Evolutionary conservation across 1,139 yeast species (phyloP), one percentile per base, ranked within the genome.

Genomic region (Taiozyma onychis): DNA sequence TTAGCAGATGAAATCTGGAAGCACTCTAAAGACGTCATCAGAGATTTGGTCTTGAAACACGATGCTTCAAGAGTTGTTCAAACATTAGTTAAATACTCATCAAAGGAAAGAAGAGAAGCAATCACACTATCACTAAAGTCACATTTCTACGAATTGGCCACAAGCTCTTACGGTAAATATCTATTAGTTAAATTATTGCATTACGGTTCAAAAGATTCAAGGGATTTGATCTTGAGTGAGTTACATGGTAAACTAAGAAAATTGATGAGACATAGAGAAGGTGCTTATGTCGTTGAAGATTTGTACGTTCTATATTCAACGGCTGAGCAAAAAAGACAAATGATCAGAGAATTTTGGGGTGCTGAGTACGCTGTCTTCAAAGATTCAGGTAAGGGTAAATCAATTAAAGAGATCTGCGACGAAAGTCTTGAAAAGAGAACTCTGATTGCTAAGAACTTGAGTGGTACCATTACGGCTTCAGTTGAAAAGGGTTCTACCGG

Each of bases 231-330:
- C 51, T 78, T 91, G 51, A 78, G 85, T 64, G 97, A 89, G 70
- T 76, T 93, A 56, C 96, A 90, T 64, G 98, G 98, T 48, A 85
- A 85, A 62, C 80, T 89, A 61, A 77, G 97, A 67, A 91, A 89
- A 69, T 76, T 93, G 57, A 90, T 93, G 95, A 84, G 95, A 75
- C 98, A 93, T 70, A 85, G 86, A 71, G 98, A 93, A 75, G 99
- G 98, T 71, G 98, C 98, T n/a, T 90, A 93, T 64, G 98, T 93
- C 41, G 91, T 91, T 57, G 98, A 93, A 71, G 99, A 93, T 74
- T 77, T 90, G 61, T 93, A 77, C 66, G 88, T 90, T 30, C 81
- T 90, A 57, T 93, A 91, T 68, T 81, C 97, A 6, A 82, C 90
- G 30, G 78, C 85, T 43, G 88, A 84, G 55, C 98, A 93, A 70